Percentiles rank a stretch among this genome's conserved stretches.
Conservation (phyloP, 1,284 basidiomycete species). For the Austroboletus niveus region DNA sequence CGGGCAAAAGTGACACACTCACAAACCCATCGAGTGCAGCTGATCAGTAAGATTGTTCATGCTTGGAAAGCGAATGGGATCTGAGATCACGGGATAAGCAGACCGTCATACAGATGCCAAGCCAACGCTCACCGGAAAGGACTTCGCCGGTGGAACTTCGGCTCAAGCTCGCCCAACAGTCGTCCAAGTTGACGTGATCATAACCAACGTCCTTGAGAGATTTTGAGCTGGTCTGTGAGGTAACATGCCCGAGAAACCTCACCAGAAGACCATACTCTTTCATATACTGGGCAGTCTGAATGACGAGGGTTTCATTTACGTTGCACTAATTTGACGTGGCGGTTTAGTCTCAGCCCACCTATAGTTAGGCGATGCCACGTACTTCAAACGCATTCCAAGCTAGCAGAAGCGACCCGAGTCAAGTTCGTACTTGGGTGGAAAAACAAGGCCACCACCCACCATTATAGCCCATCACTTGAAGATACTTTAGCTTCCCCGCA, state of each 20-base stretch:
- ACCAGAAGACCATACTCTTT: constrained; percentile 46
- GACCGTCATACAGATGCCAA: neutral
- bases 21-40: constrained; percentile 54
- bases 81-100: constrained; percentile 2
- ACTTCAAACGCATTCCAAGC: constrained; percentile 30
- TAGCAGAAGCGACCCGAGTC: constrained; percentile 3
- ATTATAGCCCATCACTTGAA: constrained; percentile 32
- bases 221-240: neutral
- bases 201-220: constrained; percentile 48
- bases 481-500: constrained; percentile 5
- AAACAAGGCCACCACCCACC: constrained; percentile 15
- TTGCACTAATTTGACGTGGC: constrained; percentile 16
- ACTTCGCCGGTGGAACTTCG: constrained; percentile 46
- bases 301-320: constrained; percentile 44
- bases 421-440: neutral
- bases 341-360: neutral
- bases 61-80: constrained; percentile 32
- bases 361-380: neutral
- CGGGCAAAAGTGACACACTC: constrained; percentile 14
- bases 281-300: constrained; percentile 49
- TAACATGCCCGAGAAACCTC: constrained; percentile 14
- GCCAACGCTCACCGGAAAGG: constrained; percentile 36
- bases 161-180: constrained; percentile 54
- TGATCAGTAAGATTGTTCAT: constrained; percentile 52
- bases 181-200: constrained; percentile 54